phyloP scores from a whole-genome alignment of 495 filamentous ascomycete genomes.

The Articulospora tetracladia region DNA sequence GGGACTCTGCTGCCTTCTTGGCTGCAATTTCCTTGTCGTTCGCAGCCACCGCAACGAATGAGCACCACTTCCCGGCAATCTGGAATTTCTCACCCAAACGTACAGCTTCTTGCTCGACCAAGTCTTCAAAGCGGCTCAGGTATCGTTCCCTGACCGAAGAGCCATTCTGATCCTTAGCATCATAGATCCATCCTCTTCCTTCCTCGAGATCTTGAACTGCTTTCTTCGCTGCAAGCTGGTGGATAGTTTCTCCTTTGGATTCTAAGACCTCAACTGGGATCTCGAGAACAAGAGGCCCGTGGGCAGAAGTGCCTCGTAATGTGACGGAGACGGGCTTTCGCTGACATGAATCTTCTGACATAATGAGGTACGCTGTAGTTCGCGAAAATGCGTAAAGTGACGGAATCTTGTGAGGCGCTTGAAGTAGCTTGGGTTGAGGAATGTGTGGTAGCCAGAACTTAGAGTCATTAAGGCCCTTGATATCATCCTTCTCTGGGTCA shows the following conservation, averaged over 20 bases:
- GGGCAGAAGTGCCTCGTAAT: slow-evolving; percentile 47
- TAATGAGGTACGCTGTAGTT: slow-evolving; percentile 58
- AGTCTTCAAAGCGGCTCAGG: slow-evolving; percentile 42
- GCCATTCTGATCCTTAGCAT: slow-evolving; percentile 41
- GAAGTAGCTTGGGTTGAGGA: slow-evolving; percentile 48
- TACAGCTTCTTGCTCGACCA: slow-evolving; percentile 60
- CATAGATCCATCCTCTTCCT: slow-evolving; percentile 59
- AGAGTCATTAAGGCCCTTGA: slow-evolving; percentile 25
- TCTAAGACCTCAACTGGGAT: slow-evolving; percentile 54
- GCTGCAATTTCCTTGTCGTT: slow-evolving; percentile 23
- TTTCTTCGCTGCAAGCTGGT: slow-evolving; percentile 66
- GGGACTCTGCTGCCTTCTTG: background rate
- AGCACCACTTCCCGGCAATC: slow-evolving; percentile 63
- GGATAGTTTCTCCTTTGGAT: slow-evolving; percentile 51
- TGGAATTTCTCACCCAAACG: slow-evolving; percentile 59
- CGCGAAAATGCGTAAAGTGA: slow-evolving; percentile 61
- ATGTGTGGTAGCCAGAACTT: slow-evolving; percentile 44
- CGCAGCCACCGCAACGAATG: slow-evolving; percentile 62
- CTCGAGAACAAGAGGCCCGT: slow-evolving; percentile 54
- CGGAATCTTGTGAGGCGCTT: slow-evolving; percentile 59
- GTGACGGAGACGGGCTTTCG: slow-evolving; percentile 49
- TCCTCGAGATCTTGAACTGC: slow-evolving; percentile 66
- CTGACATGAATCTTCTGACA: slow-evolving; percentile 44
- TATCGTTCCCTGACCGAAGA: slow-evolving; percentile 45
- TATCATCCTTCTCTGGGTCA: slow-evolving; percentile 36